phyloP scores from a whole-genome alignment of 202 grass and related monocot species.

The Elaeis oleifera region DNA sequence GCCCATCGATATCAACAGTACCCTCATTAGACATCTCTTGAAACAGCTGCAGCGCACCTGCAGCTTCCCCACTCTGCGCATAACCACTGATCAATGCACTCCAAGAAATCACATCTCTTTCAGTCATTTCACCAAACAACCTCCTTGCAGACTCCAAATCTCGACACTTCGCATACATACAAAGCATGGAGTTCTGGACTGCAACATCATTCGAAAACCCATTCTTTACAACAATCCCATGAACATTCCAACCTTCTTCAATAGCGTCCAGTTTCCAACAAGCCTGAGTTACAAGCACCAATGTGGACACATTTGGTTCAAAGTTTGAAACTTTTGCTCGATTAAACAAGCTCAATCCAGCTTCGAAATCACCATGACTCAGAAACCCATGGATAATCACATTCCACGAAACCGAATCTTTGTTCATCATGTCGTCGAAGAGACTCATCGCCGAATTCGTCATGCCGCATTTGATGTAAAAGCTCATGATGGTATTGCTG shows the following conservation, averaged over 20 bases:
- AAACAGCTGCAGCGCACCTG: conserved; percentile 26
- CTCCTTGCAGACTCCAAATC: conserved; percentile 16
- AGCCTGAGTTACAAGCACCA: conserved; percentile 24
- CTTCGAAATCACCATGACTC: not conserved
- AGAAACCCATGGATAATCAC: conserved; percentile 27
- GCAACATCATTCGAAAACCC: conserved; percentile 16
- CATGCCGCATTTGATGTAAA: conserved; percentile 21
- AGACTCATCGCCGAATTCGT: conserved; percentile 10
- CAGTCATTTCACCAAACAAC: conserved; percentile 33
- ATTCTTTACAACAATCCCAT: conserved; percentile 34
- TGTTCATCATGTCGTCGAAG: conserved; percentile 15
- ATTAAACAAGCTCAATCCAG: conserved; percentile 16
- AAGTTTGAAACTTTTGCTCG: conserved; percentile 6
- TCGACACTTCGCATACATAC: conserved; percentile 17
- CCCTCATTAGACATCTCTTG: conserved; percentile 14
- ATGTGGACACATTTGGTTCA: conserved; percentile 19
- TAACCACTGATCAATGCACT: conserved; percentile 36
- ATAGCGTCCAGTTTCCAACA: conserved; percentile 19
- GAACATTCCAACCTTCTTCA: conserved; percentile 14
- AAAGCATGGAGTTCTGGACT: conserved; percentile 36
- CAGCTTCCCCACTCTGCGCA: conserved; percentile 3
- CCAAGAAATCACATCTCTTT: conserved; percentile 42
- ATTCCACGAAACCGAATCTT: conserved; percentile 31
- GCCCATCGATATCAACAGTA: conserved; percentile 26
- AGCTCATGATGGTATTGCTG: conserved; percentile 32